Conservation (phyloP, 1,284 basidiomycete species). For the Fomes fomentarius region DNA sequence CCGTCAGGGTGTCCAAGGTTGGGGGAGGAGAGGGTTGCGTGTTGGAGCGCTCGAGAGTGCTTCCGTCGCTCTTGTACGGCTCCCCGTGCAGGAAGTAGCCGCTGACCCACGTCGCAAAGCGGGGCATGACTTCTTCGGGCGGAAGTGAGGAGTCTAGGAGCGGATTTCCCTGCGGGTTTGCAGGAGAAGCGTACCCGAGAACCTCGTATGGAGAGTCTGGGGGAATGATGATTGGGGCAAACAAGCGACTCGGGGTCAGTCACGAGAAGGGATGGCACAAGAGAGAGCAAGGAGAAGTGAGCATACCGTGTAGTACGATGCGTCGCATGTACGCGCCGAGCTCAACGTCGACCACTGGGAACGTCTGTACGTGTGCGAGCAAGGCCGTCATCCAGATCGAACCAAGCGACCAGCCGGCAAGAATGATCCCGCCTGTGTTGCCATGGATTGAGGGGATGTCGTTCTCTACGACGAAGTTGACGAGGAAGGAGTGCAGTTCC, state of each 20-base stretch:
- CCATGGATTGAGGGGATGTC: constrained; percentile 12
- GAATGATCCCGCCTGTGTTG: constrained; percentile 28
- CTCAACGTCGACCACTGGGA: not conserved
- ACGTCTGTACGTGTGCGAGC: constrained; percentile 23
- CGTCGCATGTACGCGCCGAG: constrained; percentile 2
- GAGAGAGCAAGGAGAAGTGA: too few species aligned
- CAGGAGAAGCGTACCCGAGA: constrained; percentile 26
- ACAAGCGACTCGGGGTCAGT: too few species aligned
- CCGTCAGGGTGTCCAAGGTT: constrained; percentile 15
- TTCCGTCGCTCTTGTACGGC: constrained; percentile 1
- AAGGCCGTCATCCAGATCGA: constrained; percentile 20
- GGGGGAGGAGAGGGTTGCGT: constrained; percentile 12
- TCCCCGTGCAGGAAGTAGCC: constrained; percentile 32
- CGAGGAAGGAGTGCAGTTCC: constrained; percentile 28
- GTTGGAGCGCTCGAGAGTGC: constrained; percentile 7
- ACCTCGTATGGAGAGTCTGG: constrained; percentile 19
- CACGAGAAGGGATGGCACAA: too few species aligned
- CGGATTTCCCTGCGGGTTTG: constrained; percentile 22
- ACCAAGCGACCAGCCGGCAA: constrained; percentile 31
- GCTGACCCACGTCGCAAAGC: constrained; percentile 29
- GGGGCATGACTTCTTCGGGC: constrained; percentile 17
- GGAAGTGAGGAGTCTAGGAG: constrained; percentile 23
- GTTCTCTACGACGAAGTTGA: constrained; percentile 26
- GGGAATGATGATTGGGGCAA: not conserved
- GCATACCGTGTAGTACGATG: constrained; percentile 2